Conservation (phyloP, 2,329 filamentous ascomycete genomes). For the Pezicula rhizophila region DNA sequence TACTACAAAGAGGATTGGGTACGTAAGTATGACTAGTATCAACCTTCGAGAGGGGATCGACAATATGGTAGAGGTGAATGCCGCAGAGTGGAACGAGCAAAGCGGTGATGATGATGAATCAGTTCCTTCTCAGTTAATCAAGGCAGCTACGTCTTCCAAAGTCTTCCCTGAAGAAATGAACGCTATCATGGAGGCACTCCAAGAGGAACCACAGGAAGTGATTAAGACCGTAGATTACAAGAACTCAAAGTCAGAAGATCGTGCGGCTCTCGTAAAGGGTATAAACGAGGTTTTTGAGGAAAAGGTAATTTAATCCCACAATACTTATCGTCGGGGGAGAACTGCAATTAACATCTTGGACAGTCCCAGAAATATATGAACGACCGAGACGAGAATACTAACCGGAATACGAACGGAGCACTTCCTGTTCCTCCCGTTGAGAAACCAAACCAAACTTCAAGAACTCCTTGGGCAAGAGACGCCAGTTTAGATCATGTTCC, state of each 20-base stretch:
- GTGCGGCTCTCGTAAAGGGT: constrained; percentile 1
- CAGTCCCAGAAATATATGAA: not conserved
- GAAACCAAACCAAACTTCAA: too few species aligned
- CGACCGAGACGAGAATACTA: not conserved
- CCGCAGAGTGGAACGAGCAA: constrained; percentile 18
- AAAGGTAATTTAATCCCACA: constrained; percentile 8
- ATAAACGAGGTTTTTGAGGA: constrained; percentile 11
- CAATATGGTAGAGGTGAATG: constrained; percentile 13
- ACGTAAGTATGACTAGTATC: not conserved
- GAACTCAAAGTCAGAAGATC: not conserved
- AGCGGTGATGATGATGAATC: constrained; percentile 1
- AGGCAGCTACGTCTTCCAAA: constrained; percentile 1
- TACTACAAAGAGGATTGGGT: not conserved
- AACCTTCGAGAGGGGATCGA: constrained; percentile 7
- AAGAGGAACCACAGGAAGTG: constrained; percentile 5
- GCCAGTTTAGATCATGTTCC: not conserved
- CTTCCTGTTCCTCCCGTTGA: not conserved
- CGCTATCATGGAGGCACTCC: constrained; percentile 11
- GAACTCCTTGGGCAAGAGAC: not conserved
- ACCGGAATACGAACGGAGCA: not conserved
- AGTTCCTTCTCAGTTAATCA: not conserved
- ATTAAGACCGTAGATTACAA: constrained; percentile 1
- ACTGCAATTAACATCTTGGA: not conserved
- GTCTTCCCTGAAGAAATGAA: constrained; percentile 1
- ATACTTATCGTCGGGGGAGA: not conserved